Conservation (phyloP, 306 rosid species). For the Arachis hypogaea region DNA sequence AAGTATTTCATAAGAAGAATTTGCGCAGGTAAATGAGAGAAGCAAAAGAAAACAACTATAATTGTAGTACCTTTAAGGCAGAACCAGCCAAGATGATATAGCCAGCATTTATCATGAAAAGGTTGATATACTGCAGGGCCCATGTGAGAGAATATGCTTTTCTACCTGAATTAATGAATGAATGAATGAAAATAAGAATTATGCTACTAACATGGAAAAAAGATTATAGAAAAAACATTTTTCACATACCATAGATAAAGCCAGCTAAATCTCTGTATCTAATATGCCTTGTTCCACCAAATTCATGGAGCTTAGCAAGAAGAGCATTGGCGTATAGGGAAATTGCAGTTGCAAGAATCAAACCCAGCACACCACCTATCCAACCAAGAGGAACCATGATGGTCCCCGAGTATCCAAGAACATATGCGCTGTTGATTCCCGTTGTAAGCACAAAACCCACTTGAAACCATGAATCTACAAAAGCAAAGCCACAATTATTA, state of each 20-base stretch:
- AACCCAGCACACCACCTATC: conserved; percentile 70
- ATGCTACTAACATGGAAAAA: no score
- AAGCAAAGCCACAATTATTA: neutral
- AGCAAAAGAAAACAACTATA: no score
- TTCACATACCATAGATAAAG: conserved; percentile 64
- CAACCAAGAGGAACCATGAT: conserved; percentile 95
- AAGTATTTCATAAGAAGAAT: no score
- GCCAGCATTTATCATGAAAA: conserved; percentile 94
- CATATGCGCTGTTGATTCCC: conserved; percentile 89
- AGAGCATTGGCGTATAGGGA: conserved; percentile 85
- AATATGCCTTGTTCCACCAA: conserved; percentile 90
- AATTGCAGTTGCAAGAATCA: conserved; percentile 68
- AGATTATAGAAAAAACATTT: no score
- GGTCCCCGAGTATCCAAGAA: conserved; percentile 87
- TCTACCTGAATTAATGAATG: conserved; percentile 55
- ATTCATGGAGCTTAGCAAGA: conserved; percentile 87
- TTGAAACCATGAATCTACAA: conserved; percentile 86
- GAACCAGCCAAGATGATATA: conserved; percentile 88
- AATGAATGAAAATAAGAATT: no score
- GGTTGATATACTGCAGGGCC: conserved; percentile 86
- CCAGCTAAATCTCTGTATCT: conserved; percentile 97
- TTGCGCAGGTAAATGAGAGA: no score
- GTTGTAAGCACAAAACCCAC: conserved; percentile 88
- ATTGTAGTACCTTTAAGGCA: conserved; percentile 74
- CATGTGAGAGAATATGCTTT: conserved; percentile 84